A percentile compares a stretch with the other conserved stretches of the same genome.
Conservation (phyloP, 2,329 filamentous ascomycete species). For the Cryoendolithus antarcticus region DNA sequence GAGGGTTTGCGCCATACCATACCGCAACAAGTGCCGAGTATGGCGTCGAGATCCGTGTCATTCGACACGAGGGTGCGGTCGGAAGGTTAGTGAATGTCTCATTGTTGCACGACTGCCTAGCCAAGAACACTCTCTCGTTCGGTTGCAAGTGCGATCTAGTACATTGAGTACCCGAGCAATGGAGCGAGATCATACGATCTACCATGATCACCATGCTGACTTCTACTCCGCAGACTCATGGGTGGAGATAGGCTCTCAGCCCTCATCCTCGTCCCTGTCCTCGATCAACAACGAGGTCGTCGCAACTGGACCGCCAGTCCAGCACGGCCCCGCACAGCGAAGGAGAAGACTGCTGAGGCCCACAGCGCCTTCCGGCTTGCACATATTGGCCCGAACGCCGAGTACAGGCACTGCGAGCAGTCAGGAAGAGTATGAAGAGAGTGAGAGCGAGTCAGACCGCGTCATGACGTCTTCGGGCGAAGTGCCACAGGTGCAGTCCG, state of each 20-base stretch:
- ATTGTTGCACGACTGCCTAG: no score
- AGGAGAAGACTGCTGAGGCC: slow-evolving; percentile 37
- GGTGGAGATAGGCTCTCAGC: slow-evolving; percentile 87
- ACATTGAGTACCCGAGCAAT: no score
- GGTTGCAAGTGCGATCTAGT: no score
- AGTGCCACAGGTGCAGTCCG: slow-evolving; percentile 25
- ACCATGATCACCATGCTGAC: slow-evolving; percentile 12
- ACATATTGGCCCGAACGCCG: slow-evolving; percentile 31
- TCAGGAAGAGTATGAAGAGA: slow-evolving; percentile 90
- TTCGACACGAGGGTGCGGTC: no score
- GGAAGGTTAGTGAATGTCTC: no score
- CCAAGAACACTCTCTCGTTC: no score
- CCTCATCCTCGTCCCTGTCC: slow-evolving; percentile 85
- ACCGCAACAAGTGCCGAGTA: no score
- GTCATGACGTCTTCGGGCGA: slow-evolving; percentile 53
- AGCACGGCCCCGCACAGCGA: slow-evolving; percentile 51
- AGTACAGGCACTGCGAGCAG: slow-evolving; percentile 50
- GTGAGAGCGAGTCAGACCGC: slow-evolving; percentile 75
- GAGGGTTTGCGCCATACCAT: no score
- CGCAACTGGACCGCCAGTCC: slow-evolving; percentile 72
- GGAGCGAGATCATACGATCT: no score
- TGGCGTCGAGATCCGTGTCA: no score
- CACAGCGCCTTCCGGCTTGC: slow-evolving; percentile 29
- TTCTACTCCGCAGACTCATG: slow-evolving; percentile 63
- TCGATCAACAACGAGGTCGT: slow-evolving; percentile 78